Evolutionary conservation across 371 early-diverging fungal species (phyloP), one percentile per base, ranked within the genome.

Genomic region (Mucor velutinosus): DNA sequence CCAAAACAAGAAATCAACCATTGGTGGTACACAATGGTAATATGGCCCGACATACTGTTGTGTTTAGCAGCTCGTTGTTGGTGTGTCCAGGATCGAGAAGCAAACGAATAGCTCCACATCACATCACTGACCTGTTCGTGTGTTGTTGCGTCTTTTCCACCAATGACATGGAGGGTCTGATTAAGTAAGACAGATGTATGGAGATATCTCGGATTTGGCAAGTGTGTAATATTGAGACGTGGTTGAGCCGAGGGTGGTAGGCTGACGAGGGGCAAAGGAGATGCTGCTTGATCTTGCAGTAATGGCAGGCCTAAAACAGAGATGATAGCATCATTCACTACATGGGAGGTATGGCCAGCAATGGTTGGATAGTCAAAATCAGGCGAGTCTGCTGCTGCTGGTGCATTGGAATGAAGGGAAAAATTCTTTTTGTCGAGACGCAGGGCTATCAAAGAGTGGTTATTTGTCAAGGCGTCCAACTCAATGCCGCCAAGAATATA

Each of bases 1-100:
- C 71, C 77, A 59, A 74, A 76, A 41, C 77, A 76, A 29, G 74
- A 69, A 41, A 76, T 58, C 6, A 76, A 35, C 69, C 72, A 71
- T 43, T 64, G 66, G 5, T 55, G 41, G 39, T 65, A 64, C 19
- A 47, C 32, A 43, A 76, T 37, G 21, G 72, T 66, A 23, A 64
- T 58, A 56, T 69, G 77, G 43, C 66, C 74, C 29, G 65, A 51
- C 21, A 71, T 14, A 17, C 51, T 32, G 12, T 25, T 32, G 23
- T 45, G 45, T 25, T 33, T 10, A 25, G 15, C 23, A 4, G 49
- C 37, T 35, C 12, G 14, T 58, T 25, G 17, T n/a, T 59, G 32
- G 10, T 21, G 27, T 33, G 11, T 60, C 47, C 60, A 69, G 1
- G 27, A 23, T 23, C 25, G 53, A 14, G 49, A 49, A 14, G 30